Base-by-base conservation (phyloP, 768 basidiomycete genomes). In the Auricularia sp. region DNA sequence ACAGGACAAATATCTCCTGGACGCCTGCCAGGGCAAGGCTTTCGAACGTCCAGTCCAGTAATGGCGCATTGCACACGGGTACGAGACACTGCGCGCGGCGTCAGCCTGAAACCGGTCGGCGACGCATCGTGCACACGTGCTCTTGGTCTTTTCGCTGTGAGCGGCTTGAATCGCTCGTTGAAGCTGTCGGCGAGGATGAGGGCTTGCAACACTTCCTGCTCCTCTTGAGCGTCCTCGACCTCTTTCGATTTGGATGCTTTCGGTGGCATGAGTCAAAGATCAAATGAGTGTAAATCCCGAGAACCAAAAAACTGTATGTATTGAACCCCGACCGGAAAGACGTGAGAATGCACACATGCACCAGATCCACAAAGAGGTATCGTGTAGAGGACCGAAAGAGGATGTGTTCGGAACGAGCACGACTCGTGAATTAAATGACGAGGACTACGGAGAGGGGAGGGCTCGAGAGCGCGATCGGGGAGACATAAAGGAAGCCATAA, bases 11-110 rank as follows among this genome's bases (percentile, higher is more conserved):
- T 65, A 97, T 90, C 76, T 98, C 92, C 73, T 95, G 91, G 42
- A 99, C 93, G 63, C 93, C 93, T 39, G 93, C 92, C n/a, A 97
- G 80, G 35, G 92, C 87, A 42, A 99, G 83, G 73, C 90, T 90
- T 73, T 99, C 97, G 66, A 98, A 87, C 3, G 97, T 98, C 94
- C 96, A 98, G 70, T 93, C 91, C 39, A 99, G 81, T 36, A 99
- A 77, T 3, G 94, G 89, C 0, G 90, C 89, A 75, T 98, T 98
- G 77, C 94, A 94, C 68, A 98, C 84, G 1, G 96, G 97, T 29
- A 98, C 80, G 11, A 98, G 81, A 75, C 92, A 95, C 92, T 95
- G 67, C 61, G 12, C 65, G 33, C 2, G 21, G 5, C 42, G 23
- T 64, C 59, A 61, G 34, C 21, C 16, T 10, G 58, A 65, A 39